Conservation (phyloP, 257 asterid species). For the Knoxia roxburghii region DNA sequence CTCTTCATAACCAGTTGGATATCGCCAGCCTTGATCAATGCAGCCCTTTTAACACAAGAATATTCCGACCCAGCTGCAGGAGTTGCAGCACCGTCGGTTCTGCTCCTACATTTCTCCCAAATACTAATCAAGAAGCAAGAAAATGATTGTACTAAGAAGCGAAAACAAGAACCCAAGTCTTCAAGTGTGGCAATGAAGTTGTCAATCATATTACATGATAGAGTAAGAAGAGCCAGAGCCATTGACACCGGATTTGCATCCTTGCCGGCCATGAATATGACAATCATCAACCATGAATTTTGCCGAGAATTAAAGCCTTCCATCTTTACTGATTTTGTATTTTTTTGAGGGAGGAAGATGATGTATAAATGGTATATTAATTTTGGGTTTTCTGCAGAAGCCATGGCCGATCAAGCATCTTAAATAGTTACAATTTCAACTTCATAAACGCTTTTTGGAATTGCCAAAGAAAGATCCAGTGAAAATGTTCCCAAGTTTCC, state of each 20-base stretch:
- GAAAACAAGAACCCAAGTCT: constrained; percentile 25
- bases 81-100: neutral
- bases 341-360: too few relatives aligned
- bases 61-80: neutral
- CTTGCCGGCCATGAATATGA: constrained; percentile 16
- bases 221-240: constrained; percentile 22
- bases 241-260: constrained; percentile 20
- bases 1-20: constrained; percentile 33
- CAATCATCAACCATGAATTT: too few relatives aligned
- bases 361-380: too few relatives aligned
- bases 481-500: constrained; percentile 13
- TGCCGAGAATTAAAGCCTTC: constrained; percentile 14
- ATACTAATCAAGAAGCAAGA: neutral
- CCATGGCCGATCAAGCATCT: neutral
- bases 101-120: neutral
- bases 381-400: neutral
- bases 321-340: neutral
- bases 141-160: neutral
- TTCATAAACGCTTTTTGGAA: neutral
- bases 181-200: constrained; percentile 25
- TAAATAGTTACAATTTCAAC: neutral
- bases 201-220: constrained; percentile 18
- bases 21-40: constrained; percentile 19
- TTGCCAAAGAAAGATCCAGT: constrained; percentile 7
- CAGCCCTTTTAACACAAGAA: neutral